These are phyloP conservation scores for Termitomyces sp. DNA, from an alignment of 768 basidiomycete species.

Conservation along the genomic window DNA sequence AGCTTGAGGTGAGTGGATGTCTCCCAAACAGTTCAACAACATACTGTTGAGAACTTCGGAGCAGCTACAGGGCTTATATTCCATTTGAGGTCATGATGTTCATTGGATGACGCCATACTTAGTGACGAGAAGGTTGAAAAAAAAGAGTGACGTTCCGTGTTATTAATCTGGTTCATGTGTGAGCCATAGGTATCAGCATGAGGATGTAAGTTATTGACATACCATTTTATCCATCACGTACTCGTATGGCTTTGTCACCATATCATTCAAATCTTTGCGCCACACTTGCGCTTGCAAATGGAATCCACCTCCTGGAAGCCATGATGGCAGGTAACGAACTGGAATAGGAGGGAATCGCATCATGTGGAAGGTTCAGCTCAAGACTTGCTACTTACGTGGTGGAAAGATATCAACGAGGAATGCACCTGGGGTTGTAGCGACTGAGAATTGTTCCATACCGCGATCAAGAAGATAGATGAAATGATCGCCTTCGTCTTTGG, in stretches of 20 bases:
- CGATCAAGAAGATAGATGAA: slow-evolving; percentile 21
- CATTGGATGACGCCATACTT: background rate
- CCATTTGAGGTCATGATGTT: slow-evolving; percentile 5
- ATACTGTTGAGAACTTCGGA: background rate
- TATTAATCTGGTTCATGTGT: background rate
- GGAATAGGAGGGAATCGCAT: background rate
- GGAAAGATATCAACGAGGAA: slow-evolving; percentile 28
- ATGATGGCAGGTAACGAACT: slow-evolving; percentile 11
- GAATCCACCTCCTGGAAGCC: slow-evolving; percentile 10
- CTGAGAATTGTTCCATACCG: slow-evolving; percentile 19
- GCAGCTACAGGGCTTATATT: background rate
- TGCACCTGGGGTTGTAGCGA: slow-evolving; percentile 16
- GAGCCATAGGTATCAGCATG: background rate
- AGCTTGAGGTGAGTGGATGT: background rate
- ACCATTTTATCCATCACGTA: background rate
- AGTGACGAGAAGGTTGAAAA: background rate
- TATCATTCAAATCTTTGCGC: background rate
- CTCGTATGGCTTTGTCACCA: background rate
- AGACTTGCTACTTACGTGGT: background rate
- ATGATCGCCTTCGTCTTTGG: slow-evolving; percentile 21
- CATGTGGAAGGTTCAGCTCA: background rate
- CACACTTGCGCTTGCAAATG: background rate
- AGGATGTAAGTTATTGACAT: background rate
- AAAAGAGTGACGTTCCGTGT: background rate
- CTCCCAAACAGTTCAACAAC: background rate